Evolutionary conservation across 495 filamentous ascomycete species (phyloP), one percentile per base, ranked within the genome.

Genomic region (Daldinia caldariorum): DNA sequence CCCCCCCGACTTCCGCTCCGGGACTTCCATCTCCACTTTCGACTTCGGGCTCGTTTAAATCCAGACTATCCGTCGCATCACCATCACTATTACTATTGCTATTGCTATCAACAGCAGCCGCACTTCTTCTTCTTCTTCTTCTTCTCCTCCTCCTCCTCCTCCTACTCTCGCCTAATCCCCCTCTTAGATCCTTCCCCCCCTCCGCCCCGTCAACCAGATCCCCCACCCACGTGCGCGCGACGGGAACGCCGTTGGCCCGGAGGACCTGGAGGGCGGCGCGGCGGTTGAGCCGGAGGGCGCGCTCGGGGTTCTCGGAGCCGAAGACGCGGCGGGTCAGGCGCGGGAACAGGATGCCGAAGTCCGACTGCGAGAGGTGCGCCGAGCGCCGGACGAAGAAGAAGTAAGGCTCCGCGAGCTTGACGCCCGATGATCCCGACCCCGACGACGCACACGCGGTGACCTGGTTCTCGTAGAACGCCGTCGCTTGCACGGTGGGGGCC

Each of bases 261-360:
- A 93, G 57, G 0, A 89, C 76, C 79, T 93, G 87, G 62, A 90
- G 71, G 20, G 86, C 80, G 4, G 90, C 90, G 2, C 90, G 75
- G 4, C 83, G 76, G 62, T 94, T 93, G 20, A 93, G 76, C 50
- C 84, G 78, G 41, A 94, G 72, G 0, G 86, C 83, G 1, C 87
- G 78, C 69, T 89, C 88, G 0, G 90, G 90, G 55, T 88, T 83
- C 63, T 88, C 85, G 2, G 83, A 84, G 4, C 83, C 82, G 69
- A 89, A 86, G 7, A 89, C 79, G 56, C 79, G 80, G 55, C 82
- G 84, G 22, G 87, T 88, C 20, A 90, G 69, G 79, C 85, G 87
- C 0, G 92, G 90, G 73, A 93, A 94, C 18, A 94, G 77, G 10
- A 92, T 74, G n/a, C 88, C 91, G 74, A 93, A 94, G 71, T 94